Evolutionary conservation across 139 green algal species (phyloP), one percentile per base, ranked within the genome.

Genomic region (Zygnema circumcarinatum): DNA sequence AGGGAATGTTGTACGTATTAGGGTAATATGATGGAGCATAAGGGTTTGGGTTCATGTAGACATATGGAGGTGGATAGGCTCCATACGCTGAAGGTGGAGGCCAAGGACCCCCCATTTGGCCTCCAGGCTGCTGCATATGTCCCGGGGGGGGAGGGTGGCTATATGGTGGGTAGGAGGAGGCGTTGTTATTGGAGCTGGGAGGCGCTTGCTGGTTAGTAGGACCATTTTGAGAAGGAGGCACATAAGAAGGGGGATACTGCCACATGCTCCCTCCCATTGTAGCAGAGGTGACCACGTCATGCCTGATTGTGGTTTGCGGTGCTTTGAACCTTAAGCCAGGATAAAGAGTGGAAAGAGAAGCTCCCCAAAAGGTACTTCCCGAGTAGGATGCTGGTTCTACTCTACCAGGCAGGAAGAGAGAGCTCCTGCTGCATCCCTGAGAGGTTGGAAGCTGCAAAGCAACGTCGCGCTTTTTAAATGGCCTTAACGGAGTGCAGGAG

Each of bases 131-230:
- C 16, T 7, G 47, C 47, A 62, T 62, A 16, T 7, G 16, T 62
- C 47, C 47, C 1, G 74, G 74, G 33, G 31, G 74, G 1, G 74
- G 74, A 53, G 74, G 33, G 32, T 81, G 74, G 29, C 47, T n/a
- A 53, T 81, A 81, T 69, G 31, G 74, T 32, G 74, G 74, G 47
- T 81, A 81, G 1, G 74, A 81, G 16, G 74, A 69, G 2, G 31
- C 31, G 33, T 31, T 53, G 74, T 81, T 81, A 69, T 68, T 35
- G 38, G 68, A 73, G 74, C 42, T 35, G 0, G 74, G 74, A 73
- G 2, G 74, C 74, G 21, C 74, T 81, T 47, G 74, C 0, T 47
- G 74, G 20, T 22, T 53, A 21, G 74, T 29, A 16, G n/a, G 74
- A 2, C 25, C 31, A 62, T 31, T 81, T 31, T 32, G 31, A 69